Evolutionary conservation across 163 green algal species (phyloP).

Genomic region (Scenedesmus sp.): DNA sequence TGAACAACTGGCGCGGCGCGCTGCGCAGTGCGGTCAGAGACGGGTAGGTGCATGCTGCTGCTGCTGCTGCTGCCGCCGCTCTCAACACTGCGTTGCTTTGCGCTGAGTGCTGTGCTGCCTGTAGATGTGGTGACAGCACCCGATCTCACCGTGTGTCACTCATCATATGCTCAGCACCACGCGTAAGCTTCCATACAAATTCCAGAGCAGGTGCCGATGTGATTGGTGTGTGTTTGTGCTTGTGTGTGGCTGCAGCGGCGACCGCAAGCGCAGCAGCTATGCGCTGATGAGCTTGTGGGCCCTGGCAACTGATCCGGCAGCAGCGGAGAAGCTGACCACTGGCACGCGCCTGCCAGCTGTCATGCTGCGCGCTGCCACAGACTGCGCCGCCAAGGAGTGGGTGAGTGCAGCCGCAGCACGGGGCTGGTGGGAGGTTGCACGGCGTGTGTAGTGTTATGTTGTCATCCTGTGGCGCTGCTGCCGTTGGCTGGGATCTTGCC

Average conservation of each 20-base stretch:
- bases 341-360: neutral
- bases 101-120: neutral
- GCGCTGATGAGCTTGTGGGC: conserved; percentile 13
- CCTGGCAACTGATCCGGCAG: conserved; percentile 17
- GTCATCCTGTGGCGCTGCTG: too few species aligned
- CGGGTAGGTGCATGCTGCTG: neutral
- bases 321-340: conserved; percentile 5
- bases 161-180: too few species aligned
- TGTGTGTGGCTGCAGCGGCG: neutral
- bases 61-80: too few species aligned
- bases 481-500: neutral
- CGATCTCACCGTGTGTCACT: neutral
- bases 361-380: neutral
- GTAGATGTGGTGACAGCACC: neutral
- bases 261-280: neutral
- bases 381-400: neutral
- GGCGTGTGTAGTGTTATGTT: neutral
- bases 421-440: neutral
- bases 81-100: neutral
- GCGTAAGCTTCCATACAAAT: neutral
- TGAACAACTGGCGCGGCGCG: conserved; percentile 16
- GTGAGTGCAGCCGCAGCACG: neutral
- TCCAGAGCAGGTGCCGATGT: neutral
- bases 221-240: neutral
- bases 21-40: neutral